Percentiles rank a stretch among this genome's conserved stretches.
Evolutionary conservation across 495 filamentous ascomycete genomes (phyloP).

Genomic region (Tuber indicum): DNA sequence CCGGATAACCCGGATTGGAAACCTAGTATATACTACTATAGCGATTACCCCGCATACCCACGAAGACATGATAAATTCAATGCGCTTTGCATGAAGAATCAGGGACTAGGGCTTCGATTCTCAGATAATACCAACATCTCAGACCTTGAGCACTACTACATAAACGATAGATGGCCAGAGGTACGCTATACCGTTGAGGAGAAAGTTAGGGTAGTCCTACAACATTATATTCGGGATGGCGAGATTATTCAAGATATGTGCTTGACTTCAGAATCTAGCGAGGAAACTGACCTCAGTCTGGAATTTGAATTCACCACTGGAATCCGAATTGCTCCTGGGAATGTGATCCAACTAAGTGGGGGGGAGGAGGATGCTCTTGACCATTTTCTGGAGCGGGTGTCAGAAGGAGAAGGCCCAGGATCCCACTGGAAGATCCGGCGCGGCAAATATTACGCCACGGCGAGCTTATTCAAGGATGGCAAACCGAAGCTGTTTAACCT

Average conservation of each 20-base stretch:
- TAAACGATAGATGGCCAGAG: not conserved
- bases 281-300: not conserved
- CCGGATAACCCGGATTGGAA: not conserved
- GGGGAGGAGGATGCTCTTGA: not conserved
- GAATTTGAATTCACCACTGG: not conserved
- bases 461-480: not conserved
- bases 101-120: not conserved
- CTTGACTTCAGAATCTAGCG: not conserved
- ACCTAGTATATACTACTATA: not conserved
- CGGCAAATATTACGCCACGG: not conserved
- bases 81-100: not conserved
- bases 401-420: not conserved
- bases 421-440: not conserved
- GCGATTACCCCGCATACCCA: not conserved
- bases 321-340: not conserved
- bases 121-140: not conserved
- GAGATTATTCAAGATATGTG: not conserved
- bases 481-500: not conserved
- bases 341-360: not conserved
- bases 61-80: slow-evolving; percentile 1
- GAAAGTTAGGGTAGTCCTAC: not conserved
- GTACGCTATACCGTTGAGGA: not conserved
- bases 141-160: not conserved
- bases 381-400: not conserved
- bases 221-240: not conserved